phyloP scores from a whole-genome alignment of 345 rosid genomes.

The Brassica napus region DNA sequence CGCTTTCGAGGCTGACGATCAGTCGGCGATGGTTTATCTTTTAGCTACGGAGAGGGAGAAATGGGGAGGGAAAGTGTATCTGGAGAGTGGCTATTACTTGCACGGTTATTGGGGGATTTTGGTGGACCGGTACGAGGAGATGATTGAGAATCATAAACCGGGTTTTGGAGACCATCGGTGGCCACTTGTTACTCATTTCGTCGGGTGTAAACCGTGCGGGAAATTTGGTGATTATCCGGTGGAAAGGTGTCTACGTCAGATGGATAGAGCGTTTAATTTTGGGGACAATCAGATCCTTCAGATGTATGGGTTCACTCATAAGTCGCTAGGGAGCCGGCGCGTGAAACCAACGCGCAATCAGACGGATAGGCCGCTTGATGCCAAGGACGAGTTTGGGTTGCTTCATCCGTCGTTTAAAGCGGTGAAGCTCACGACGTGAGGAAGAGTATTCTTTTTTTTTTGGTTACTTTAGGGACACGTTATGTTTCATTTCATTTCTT shows the following conservation, averaged over 20 bases:
- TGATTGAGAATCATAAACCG: constrained; percentile 64
- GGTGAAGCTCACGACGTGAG: constrained; percentile 28
- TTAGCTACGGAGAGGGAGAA: constrained; percentile 59
- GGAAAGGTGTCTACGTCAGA: constrained; percentile 67
- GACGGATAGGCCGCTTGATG: constrained; percentile 46
- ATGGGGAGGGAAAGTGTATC: constrained; percentile 68
- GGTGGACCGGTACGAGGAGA: constrained; percentile 71
- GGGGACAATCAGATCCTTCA: constrained; percentile 74
- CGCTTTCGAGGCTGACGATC: constrained; percentile 72
- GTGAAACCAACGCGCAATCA: constrained; percentile 53
- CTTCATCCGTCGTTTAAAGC: constrained; percentile 47
- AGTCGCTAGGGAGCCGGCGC: constrained; percentile 46
- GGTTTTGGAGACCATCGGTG: constrained; percentile 72
- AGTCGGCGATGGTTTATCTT: constrained; percentile 70
- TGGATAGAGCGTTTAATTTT: constrained; percentile 75
- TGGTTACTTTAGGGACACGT: constrained; percentile 6
- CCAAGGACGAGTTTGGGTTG: constrained; percentile 45
- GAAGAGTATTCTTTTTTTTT: neutral
- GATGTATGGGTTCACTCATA: constrained; percentile 65
- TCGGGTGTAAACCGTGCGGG: constrained; percentile 83
- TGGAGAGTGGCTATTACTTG: constrained; percentile 68
- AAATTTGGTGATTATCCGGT: constrained; percentile 68
- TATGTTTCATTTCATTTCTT: neutral
- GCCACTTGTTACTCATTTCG: constrained; percentile 81
- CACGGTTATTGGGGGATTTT: constrained; percentile 76